phyloP scores from a whole-genome alignment of 208 protist species.

The Leishmania martiniquensis region DNA sequence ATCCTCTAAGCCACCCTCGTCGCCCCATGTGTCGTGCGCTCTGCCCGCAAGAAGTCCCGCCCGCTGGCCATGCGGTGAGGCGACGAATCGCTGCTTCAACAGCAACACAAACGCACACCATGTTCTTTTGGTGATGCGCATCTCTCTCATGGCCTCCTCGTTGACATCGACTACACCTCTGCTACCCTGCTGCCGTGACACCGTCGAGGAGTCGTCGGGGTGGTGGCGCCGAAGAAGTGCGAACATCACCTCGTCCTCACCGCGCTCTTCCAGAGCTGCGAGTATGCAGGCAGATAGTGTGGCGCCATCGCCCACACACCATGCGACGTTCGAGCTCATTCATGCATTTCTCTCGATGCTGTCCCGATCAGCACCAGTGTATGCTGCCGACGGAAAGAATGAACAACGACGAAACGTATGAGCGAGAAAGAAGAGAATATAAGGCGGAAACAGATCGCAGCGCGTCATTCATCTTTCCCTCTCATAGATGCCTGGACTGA shows the following conservation, averaged over 20 bases:
- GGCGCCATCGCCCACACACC: background rate
- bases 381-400: background rate
- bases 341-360: background rate
- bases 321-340: background rate
- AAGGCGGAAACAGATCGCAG: background rate
- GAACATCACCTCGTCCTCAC: constrained; percentile 22
- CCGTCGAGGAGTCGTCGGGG: background rate
- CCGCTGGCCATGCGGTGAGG: background rate
- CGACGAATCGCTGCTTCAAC: constrained; percentile 9
- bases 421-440: background rate
- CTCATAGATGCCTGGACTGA: background rate
- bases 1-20: background rate
- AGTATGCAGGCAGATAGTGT: constrained; percentile 23
- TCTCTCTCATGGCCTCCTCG: background rate
- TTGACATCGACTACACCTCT: background rate
- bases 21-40: background rate
- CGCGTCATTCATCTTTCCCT: background rate
- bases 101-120: constrained; percentile 20
- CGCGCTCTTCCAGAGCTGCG: constrained; percentile 14
- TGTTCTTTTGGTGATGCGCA: constrained; percentile 13
- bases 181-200: background rate
- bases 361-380: background rate
- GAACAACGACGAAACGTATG: background rate
- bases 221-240: constrained; percentile 7
- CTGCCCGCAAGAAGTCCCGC: background rate